Conservation (phyloP, 768 basidiomycete genomes). For the Suillus sp. region DNA sequence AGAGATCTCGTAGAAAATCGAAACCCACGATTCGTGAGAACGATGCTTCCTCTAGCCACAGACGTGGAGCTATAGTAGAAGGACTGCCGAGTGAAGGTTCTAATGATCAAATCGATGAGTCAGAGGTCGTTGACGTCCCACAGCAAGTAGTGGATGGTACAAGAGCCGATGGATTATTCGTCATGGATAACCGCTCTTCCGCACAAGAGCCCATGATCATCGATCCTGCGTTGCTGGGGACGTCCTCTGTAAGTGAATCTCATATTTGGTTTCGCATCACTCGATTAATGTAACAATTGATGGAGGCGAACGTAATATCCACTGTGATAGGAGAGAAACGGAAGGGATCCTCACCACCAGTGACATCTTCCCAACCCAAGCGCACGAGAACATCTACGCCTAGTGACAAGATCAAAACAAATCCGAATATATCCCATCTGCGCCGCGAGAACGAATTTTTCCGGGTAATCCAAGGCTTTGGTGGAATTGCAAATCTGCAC, state of each 20-base stretch:
- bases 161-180: not conserved
- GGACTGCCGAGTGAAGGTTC: not conserved
- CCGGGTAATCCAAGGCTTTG: constrained; percentile 61
- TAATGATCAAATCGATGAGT: not conserved
- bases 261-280: not conserved
- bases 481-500: constrained; percentile 68
- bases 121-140: not conserved
- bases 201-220: not conserved
- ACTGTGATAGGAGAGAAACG: constrained; percentile 18
- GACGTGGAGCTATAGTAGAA: not conserved
- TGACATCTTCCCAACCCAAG: constrained; percentile 24
- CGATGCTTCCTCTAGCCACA: not conserved
- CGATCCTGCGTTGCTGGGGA: not conserved
- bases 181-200: not conserved
- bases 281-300: not conserved
- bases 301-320: not conserved
- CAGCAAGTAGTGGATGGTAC: not conserved
- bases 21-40: constrained; percentile 12
- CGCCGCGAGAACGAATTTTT: constrained; percentile 81
- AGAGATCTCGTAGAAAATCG: not conserved
- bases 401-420: constrained; percentile 30
- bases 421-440: constrained; percentile 73
- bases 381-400: constrained; percentile 16
- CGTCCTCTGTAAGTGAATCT: not conserved
- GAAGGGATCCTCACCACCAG: constrained; percentile 11